A percentile compares a stretch with the other conserved stretches of the same genome.
phyloP scores from a whole-genome alignment of 495 filamentous ascomycete species.

The Copromyces sp. region DNA sequence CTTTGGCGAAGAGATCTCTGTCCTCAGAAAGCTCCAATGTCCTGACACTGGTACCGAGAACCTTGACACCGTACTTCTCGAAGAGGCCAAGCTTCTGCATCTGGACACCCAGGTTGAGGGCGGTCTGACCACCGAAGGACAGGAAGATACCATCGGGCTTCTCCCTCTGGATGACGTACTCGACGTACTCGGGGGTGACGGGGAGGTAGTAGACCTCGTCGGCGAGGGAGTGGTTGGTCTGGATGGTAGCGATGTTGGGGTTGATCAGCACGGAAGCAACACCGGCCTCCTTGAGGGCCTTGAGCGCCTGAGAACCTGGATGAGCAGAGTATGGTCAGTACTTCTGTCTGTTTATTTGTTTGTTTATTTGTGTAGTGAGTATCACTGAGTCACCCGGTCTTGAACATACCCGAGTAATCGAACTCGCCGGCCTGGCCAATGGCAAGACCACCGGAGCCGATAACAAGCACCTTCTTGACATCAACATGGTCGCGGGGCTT shows the following conservation, averaged over 20 bases:
- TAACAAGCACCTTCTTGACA: constrained; percentile 97
- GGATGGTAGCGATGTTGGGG: constrained; percentile 97
- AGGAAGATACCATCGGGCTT: constrained; percentile 93
- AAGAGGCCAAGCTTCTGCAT: constrained; percentile 96
- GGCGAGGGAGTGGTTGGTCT: constrained; percentile 89
- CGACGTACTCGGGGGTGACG: constrained; percentile 90
- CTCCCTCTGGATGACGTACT: constrained; percentile 93
- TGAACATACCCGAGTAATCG: constrained; percentile 79
- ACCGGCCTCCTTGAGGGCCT: constrained; percentile 94
- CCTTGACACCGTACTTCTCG: constrained; percentile 86
- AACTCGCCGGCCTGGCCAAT: constrained; percentile 99
- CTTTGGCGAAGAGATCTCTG: constrained; percentile 89
- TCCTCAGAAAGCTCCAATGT: constrained; percentile 94
- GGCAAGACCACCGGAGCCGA: constrained; percentile 89
- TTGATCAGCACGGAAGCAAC: constrained; percentile 95
- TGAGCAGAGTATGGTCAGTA: constrained; percentile 11
- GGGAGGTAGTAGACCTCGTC: constrained; percentile 99
- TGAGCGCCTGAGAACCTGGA: constrained; percentile 86
- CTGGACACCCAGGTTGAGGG: constrained; percentile 88
- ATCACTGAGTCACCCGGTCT: neutral
- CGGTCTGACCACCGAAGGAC: constrained; percentile 95
- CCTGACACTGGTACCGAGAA: constrained; percentile 88
- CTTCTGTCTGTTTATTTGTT: constrained; percentile 1
- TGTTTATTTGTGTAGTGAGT: neutral
- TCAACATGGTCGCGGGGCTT: constrained; percentile 66